These are phyloP conservation scores for Pulveroboletus sp. DNA, from an alignment of 768 basidiomycete species.

Conservation along the genomic window DNA sequence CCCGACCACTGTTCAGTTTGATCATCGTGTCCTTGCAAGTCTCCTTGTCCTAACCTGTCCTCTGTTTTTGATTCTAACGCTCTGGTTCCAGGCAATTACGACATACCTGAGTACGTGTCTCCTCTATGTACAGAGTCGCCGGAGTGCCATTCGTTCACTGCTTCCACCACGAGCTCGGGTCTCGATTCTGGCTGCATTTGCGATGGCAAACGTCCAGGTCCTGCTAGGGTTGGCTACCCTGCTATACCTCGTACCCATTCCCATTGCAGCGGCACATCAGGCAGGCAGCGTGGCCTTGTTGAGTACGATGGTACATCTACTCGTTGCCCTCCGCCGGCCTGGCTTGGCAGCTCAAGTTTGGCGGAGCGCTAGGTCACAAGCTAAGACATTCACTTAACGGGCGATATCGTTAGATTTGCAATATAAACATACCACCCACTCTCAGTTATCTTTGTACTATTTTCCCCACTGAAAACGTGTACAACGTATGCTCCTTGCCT, in stretches of 20 bases:
- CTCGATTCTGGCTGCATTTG: constrained; percentile 58
- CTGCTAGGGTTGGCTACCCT: constrained; percentile 73
- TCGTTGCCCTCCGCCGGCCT: constrained; percentile 68
- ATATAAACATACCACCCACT: constrained; percentile 17
- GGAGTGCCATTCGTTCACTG: constrained; percentile 38
- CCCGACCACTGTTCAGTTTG: constrained; percentile 95
- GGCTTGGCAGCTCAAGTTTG: constrained; percentile 58
- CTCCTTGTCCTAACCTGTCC: neutral
- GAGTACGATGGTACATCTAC: constrained; percentile 74
- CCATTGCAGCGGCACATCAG: constrained; percentile 90
- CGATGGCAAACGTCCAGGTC: constrained; percentile 82
- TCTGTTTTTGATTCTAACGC: neutral
- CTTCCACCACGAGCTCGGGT: constrained; percentile 60
- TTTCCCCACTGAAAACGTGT: neutral
- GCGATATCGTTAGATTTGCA: constrained; percentile 8
- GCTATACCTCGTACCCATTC: constrained; percentile 88
- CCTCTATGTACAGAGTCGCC: constrained; percentile 57
- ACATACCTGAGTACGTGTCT: constrained; percentile 70
- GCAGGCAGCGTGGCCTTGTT: constrained; percentile 89
- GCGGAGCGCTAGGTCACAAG: constrained; percentile 37
- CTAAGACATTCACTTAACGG: constrained; percentile 8
- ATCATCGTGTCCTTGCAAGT: constrained; percentile 88
- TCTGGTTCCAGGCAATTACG: constrained; percentile 61
- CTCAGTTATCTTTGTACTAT: constrained; percentile 21
- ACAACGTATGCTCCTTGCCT: neutral